Base-by-base conservation (phyloP, 805 yeast species). In the Sungouiozyma ichnusensis region DNA sequence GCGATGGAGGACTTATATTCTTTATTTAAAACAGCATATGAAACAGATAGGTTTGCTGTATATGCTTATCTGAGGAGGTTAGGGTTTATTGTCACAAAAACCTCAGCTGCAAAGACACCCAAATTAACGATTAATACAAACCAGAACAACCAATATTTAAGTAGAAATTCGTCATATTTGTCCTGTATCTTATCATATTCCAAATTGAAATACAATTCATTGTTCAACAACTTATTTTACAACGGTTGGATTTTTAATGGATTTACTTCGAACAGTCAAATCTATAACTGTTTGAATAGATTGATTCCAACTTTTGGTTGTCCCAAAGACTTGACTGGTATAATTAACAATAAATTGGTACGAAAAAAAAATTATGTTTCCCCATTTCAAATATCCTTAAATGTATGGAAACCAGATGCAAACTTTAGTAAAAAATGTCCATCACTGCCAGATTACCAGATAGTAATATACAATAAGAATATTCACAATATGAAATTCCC, bases 361-460 rank as follows among this genome's bases (percentile, higher is more conserved):
- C 31, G 11, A 3, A 17, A 18, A 38, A 47, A 48, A 0, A 41
- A 43, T 11, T 42, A 40, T 2, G 4, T 18, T 2, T 20, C 20
- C 2, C 3, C 7, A 4, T 61, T 57, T 33, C 43, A 55, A 4
- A 62, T 81, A 2, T 65, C 74, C 0, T 87, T 68, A 51, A 70
- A 81, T 52, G 83, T 85, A 2, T 88, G 96, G 95, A 86, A 84
- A 57, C 97, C 97, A 2, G 66, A 71, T 2, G 71, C 83, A 0
- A 62, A 66, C 2, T 88, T 83, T 64, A 79, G 78, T 44, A 86
- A 86, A 51, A 77, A 76, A 29, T 52, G 55, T 17, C 94, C 94
- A 1, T 77, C 81, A 0, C 37, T 54, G 2, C 94, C 96, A 1
- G 88, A 88, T 57, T 88, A 74, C 56, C 85, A 80, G 50, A 62